phyloP scores from a whole-genome alignment of 768 basidiomycete species.

The Kwoniella pini region DNA sequence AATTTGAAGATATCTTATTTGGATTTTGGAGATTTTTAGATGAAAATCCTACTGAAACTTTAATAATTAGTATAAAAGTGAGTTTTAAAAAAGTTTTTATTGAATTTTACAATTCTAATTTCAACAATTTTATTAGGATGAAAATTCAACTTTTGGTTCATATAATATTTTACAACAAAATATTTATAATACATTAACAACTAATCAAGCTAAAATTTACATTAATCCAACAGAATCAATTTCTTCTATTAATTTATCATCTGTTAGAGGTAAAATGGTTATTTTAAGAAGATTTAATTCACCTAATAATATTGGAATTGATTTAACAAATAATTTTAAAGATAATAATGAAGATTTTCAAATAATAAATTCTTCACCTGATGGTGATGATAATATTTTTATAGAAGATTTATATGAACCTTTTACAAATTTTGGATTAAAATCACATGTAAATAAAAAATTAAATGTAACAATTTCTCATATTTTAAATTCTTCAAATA shows the following conservation, averaged over 20 bases:
- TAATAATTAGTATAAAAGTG: constrained; percentile 22
- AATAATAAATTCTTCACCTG: constrained; percentile 3
- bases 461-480: constrained; percentile 8
- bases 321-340: constrained; percentile 4
- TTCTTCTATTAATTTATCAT: not conserved
- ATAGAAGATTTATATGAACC: constrained; percentile 23
- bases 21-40: constrained; percentile 19
- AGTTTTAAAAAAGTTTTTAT: not conserved
- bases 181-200: constrained; percentile 11
- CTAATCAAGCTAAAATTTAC: constrained; percentile 7
- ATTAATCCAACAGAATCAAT: constrained; percentile 9
- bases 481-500: not conserved
- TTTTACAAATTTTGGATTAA: not conserved
- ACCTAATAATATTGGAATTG: not conserved
- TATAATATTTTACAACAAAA: constrained; percentile 1
- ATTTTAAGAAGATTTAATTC: constrained; percentile 16
- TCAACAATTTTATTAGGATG: constrained; percentile 15
- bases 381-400: not conserved
- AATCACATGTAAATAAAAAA: constrained; percentile 10
- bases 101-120: too few species aligned
- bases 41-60: constrained; percentile 15
- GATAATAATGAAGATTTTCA: constrained; percentile 15
- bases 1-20: constrained; percentile 15
- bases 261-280: constrained; percentile 16
- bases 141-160: constrained; percentile 17